A percentile compares a stretch with the other conserved stretches of the same genome.
phyloP scores from a whole-genome alignment of 2,329 filamentous ascomycete species.

The Penicillium sp. region DNA sequence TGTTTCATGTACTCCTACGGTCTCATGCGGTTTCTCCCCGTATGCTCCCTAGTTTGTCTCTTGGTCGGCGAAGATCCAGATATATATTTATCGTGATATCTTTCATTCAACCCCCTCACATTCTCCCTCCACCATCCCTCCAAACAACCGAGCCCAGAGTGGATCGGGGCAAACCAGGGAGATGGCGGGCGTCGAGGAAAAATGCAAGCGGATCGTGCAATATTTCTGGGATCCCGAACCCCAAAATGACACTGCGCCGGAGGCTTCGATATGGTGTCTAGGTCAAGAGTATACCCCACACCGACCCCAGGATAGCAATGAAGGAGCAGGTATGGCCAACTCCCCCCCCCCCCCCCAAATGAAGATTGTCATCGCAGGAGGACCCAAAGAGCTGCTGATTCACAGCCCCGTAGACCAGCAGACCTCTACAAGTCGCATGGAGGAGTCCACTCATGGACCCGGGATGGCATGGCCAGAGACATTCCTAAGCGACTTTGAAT shows the following conservation, averaged over 20 bases:
- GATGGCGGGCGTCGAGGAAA: slow-evolving; percentile 66
- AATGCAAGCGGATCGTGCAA: slow-evolving; percentile 76
- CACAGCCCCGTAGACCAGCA: background rate
- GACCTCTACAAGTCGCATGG: background rate
- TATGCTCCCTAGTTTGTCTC: no score
- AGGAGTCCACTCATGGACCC: slow-evolving; percentile 5
- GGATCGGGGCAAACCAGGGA: slow-evolving; percentile 4
- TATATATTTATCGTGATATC: no score
- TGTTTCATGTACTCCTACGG: no score
- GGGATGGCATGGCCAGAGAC: slow-evolving; percentile 66
- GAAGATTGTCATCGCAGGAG: no score
- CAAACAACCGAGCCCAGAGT: slow-evolving; percentile 1
- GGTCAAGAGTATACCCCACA: slow-evolving; percentile 51
- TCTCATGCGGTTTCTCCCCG: no score
- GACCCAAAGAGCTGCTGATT: no score
- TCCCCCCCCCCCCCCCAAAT: no score
- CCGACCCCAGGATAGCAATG: slow-evolving; percentile 7
- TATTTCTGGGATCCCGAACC: slow-evolving; percentile 91
- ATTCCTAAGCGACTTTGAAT: slow-evolving; percentile 90
- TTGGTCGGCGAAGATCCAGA: no score
- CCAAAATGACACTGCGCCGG: slow-evolving; percentile 63
- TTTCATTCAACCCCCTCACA: no score
- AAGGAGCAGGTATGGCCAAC: slow-evolving; percentile 3
- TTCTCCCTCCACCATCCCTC: background rate
- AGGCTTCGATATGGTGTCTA: slow-evolving; percentile 78